Evolutionary conservation across 805 yeast species (phyloP).

Genomic region (Metschnikowia borealis): DNA sequence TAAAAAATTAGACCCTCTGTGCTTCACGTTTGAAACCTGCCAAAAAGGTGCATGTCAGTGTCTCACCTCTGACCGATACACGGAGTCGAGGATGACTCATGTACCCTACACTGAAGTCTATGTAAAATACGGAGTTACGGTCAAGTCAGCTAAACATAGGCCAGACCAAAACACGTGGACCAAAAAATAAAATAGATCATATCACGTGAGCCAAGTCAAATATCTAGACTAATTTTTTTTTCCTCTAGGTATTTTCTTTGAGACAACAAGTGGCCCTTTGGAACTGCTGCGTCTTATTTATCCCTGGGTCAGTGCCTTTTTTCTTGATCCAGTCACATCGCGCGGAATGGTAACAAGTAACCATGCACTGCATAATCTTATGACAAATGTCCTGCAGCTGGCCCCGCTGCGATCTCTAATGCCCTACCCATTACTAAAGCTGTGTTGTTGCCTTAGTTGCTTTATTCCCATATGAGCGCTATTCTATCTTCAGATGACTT

Average conservation of each 20-base stretch:
- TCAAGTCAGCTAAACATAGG: no score
- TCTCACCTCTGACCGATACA: no score
- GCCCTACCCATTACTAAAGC: background rate
- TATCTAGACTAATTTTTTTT: no score
- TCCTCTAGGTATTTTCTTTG: background rate
- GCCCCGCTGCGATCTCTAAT: constrained; percentile 1
- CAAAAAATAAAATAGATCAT: no score
- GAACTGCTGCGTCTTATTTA: background rate
- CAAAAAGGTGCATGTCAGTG: no score
- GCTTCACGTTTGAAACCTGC: no score
- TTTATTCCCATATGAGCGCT: constrained; percentile 66
- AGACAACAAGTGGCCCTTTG: background rate
- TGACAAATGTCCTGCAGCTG: constrained; percentile 3
- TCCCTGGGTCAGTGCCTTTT: background rate
- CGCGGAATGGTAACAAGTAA: background rate
- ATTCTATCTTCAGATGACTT: constrained; percentile 83
- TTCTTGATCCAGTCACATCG: background rate
- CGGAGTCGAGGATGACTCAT: no score
- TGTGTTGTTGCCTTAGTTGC: background rate
- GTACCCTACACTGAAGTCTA: no score
- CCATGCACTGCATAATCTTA: background rate
- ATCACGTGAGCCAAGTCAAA: no score
- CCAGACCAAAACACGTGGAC: no score
- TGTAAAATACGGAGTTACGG: no score
- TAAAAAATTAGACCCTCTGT: no score